Conservation (phyloP, 2,329 filamentous ascomycete genomes). For the Alternaria rosae region DNA sequence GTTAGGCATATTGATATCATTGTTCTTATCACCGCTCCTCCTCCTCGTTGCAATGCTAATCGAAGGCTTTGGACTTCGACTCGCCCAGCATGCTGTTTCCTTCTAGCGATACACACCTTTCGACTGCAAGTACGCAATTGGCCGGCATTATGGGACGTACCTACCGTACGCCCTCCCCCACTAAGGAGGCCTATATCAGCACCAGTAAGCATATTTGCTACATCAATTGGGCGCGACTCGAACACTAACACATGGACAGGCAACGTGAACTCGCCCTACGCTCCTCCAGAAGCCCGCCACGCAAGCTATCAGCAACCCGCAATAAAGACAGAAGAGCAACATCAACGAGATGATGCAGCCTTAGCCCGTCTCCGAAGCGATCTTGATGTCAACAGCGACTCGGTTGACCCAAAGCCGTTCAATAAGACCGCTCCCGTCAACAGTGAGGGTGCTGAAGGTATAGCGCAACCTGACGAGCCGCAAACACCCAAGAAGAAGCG, state of each 20-base stretch:
- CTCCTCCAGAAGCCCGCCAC: not conserved
- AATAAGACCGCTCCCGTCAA: not conserved
- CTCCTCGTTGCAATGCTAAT: not conserved
- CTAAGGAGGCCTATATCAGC: not conserved
- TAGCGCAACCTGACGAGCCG: not conserved
- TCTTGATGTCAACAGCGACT: not conserved
- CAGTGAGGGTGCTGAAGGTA: too few species aligned
- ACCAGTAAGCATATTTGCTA: constrained; percentile 2
- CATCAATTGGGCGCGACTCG: not conserved
- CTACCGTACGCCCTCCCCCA: constrained; percentile 21
- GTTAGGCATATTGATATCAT: not conserved
- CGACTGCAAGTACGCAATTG: not conserved
- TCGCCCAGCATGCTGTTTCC: not conserved
- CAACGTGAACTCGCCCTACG: constrained; percentile 4
- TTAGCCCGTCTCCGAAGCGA: not conserved
- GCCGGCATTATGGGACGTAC: not conserved
- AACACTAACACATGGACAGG: not conserved
- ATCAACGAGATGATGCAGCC: not conserved
- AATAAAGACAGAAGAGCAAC: not conserved
- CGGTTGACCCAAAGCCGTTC: not conserved
- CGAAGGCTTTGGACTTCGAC: not conserved
- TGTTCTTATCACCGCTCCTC: not conserved
- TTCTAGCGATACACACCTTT: not conserved
- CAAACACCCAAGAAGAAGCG: constrained; percentile 3
- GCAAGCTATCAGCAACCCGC: not conserved